Percentiles rank a stretch among this genome's conserved stretches.
These are phyloP conservation scores for Microstegium vimineum DNA, from an alignment of 176 grass and related monocot genomes.

Conservation along the genomic window DNA sequence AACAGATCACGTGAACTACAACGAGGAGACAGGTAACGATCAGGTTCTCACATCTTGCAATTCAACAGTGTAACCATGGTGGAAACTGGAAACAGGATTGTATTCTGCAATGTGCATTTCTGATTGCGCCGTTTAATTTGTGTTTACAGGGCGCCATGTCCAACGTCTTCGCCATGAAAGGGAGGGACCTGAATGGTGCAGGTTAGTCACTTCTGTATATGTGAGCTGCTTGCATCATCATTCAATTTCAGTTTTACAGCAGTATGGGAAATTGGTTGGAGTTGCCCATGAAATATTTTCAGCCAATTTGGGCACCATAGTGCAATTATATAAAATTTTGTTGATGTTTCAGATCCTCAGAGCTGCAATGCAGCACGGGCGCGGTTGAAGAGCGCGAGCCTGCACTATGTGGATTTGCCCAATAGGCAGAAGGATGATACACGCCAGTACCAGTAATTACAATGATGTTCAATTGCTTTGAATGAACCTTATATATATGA, in stretches of 20 bases:
- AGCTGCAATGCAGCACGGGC: constrained; percentile 16
- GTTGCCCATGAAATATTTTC: constrained; percentile 28
- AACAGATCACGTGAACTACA: constrained; percentile 33
- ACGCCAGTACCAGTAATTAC: constrained; percentile 32
- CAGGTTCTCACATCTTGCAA: neutral
- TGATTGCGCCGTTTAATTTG: neutral
- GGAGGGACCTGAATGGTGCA: constrained; percentile 35
- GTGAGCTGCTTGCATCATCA: neutral
- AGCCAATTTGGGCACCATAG: constrained; percentile 2
- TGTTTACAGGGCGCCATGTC: constrained; percentile 39
- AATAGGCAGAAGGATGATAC: neutral
- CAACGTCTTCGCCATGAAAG: constrained; percentile 61
- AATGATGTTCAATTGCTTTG: neutral
- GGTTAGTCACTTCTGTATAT: neutral
- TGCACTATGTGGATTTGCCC: constrained; percentile 23
- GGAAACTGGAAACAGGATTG: neutral
- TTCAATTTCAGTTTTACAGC: neutral
- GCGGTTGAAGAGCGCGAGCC: constrained; percentile 43
- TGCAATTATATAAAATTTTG: neutral
- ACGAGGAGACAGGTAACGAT: constrained; percentile 28
- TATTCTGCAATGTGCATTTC: neutral
- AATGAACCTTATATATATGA: too few relatives aligned
- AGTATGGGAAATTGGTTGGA: neutral
- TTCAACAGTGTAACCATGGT: neutral
- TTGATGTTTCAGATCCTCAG: constrained; percentile 46